A percentile compares a stretch with the other conserved stretches of the same genome.
Conservation (phyloP, 805 yeast genomes). For the Scheffersomyces amazonensis region DNA sequence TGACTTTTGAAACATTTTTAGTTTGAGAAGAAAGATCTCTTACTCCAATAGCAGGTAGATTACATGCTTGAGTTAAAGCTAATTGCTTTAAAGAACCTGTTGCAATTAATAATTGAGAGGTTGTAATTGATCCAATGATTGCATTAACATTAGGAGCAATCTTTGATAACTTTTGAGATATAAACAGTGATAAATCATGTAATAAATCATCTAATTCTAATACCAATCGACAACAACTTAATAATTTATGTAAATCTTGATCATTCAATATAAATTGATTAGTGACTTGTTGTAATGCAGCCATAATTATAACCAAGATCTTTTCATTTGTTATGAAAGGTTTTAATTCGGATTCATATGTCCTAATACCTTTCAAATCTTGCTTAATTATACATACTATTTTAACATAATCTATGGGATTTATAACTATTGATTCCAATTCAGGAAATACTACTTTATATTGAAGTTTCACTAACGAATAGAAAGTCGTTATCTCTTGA, state of each 20-base stretch:
- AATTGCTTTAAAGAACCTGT: conserved; percentile 68
- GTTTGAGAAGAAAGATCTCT: conserved; percentile 31
- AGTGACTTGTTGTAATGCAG: conserved; percentile 53
- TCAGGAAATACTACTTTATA: conserved; percentile 72
- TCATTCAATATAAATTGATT: conserved; percentile 19
- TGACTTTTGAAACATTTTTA: conserved; percentile 31
- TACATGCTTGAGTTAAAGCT: conserved; percentile 76
- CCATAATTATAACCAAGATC: conserved; percentile 68
- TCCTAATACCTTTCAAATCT: conserved; percentile 28
- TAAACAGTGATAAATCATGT: conserved; percentile 45
- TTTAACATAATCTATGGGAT: conserved; percentile 60
- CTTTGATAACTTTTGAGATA: conserved; percentile 51
- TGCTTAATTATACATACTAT: conserved; percentile 52
- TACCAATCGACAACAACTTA: conserved; percentile 47
- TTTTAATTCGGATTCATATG: conserved; percentile 34
- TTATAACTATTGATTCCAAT: conserved; percentile 57
- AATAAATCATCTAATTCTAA: conserved; percentile 43
- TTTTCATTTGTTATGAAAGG: conserved; percentile 58
- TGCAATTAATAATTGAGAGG: conserved; percentile 69
- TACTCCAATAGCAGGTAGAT: conserved; percentile 74
- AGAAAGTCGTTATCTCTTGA: conserved; percentile 50
- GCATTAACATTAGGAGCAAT: conserved; percentile 81
- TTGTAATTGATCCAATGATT: conserved; percentile 66
- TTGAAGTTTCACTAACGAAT: conserved; percentile 45
- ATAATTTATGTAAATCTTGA: conserved; percentile 34